Evolutionary conservation across 2,329 filamentous ascomycete genomes (phyloP), one percentile per base, ranked within the genome.

Genomic region (Venturia effusa): DNA sequence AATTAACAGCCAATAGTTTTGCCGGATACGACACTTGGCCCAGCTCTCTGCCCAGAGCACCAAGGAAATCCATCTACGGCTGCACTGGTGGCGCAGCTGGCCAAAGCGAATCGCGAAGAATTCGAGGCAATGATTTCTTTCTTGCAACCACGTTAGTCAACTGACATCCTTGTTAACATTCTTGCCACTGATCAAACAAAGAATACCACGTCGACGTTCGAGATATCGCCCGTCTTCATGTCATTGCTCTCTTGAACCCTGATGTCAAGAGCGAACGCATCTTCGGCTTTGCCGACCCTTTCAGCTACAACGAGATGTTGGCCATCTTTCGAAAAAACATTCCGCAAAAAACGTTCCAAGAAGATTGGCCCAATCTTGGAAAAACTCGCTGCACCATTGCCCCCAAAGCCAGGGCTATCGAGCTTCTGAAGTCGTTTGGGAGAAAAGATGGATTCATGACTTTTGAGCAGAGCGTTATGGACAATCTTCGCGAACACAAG

Each of bases 161-260:
- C 19, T 10, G 4, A n/a, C 30, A 8, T 17, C 3, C 13, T 57
- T 34, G 0, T 11, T 17, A 55, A 55, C n/a, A 43, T 17, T 43
- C 45, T 6, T 30, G 2, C n/a, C 24, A 34, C 51, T 57, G 10
- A 57, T 7, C 1, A 7, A 4, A 69, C 70, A 13, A 66, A 70
- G 57, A 67, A 69, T 74, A 78, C 69, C 77, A 71, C 68, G 71
- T 82, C 30, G 74, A 82, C 67, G 76, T 81, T 0, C 71, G 78
- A 13, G 82, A 85, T 61, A 79, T 78, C 0, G 75, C 74, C 60
- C 69, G 69, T 74, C 74, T 57, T 8, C 69, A 70, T 37, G 65
- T 67, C 24, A 65, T 65, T 15, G 66, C 39, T 4, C 43, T 67
- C 13, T 40, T 64, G 8, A 37, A 61, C 41, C 63, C 63, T 5